Conservation (phyloP, 2,329 filamentous ascomycete genomes). For the Fusarium sp. region DNA sequence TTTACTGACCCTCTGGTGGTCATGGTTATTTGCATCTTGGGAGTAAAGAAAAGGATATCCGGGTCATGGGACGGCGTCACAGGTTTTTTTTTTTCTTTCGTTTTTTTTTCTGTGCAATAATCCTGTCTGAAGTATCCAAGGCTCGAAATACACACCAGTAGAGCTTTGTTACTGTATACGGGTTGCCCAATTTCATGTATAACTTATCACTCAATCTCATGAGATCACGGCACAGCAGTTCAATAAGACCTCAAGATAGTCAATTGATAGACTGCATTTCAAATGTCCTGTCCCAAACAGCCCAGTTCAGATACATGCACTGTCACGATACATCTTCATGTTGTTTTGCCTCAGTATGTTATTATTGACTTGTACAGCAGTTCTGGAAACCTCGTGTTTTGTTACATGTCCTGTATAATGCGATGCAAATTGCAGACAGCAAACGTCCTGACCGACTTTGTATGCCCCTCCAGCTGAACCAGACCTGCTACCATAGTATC, state of each 20-base stretch:
- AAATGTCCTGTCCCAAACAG: not conserved
- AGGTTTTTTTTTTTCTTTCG: not conserved
- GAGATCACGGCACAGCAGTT: not conserved
- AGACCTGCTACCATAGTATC: constrained; percentile 12
- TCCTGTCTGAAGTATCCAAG: not conserved
- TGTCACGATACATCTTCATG: not conserved
- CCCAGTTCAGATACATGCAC: not conserved
- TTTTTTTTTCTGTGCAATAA: not conserved
- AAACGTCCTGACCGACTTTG: constrained; percentile 21
- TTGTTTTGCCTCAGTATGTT: constrained; percentile 5
- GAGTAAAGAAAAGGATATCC: constrained; percentile 21
- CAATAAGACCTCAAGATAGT: not conserved
- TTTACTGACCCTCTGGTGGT: not conserved
- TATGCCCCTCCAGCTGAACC: constrained; percentile 24
- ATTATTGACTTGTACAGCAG: constrained; percentile 32
- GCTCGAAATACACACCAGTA: not conserved
- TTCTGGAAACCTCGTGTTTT: constrained; percentile 30
- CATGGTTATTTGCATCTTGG: constrained; percentile 5
- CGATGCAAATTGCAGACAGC: constrained; percentile 30
- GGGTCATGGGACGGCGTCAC: constrained; percentile 29
- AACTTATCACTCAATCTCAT: not conserved
- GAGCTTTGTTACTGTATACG: not conserved
- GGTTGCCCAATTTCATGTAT: not conserved
- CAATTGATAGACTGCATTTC: not conserved
- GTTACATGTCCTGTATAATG: constrained; percentile 36